Evolutionary conservation across 768 basidiomycete species (phyloP), one percentile per base, ranked within the genome.

Genomic region (Dacryopinax primogenitus): DNA sequence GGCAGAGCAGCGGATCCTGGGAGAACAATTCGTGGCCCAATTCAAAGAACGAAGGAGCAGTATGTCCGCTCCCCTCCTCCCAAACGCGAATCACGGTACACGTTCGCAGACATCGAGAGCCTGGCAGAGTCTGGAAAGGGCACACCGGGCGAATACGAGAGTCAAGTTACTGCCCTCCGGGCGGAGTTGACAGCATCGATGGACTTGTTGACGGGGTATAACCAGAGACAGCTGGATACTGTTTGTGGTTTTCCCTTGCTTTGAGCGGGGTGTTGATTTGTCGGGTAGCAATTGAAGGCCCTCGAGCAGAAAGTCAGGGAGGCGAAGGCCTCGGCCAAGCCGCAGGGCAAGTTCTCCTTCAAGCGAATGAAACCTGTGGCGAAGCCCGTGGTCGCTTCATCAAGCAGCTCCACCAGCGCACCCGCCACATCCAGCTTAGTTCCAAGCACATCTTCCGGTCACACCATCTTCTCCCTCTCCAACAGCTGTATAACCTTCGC

Each of bases 301-400:
- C 72, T 90, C 11, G 88, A 89, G 72, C 77, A 76, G 63, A 72
- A 76, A 11, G 67, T 89, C 1, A 81, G 86, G 65, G 75, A 76
- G 0, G 73, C 86, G 6, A 79, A 84, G 21, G 71, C 76, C 2
- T 72, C 78, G 4, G 73, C 77, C 1, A 70, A 74, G 11, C 77
- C 81, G 1, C 84, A 83, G 70, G 70, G 84, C 0, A 88, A 83
- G 66, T 94, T 92, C 69, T 72, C 80, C 1, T 86, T 92, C 78
- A 89, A 84, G 68, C 78, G 80, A 3, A 81, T 76, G 66, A 58
- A 58, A 18, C 13, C 51, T 23, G 66, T 69, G 1, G 69, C 64
- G 37, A 67, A 73, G n/a, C 65, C 74, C 63, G n/a, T 45, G 7
- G 70, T 34, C 11, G 3, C 33, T 35, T 44, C 58, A 11, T 44